Percentiles rank a stretch among this genome's conserved stretches.
Conservation (phyloP, 768 basidiomycete species). For the Trametes elegans region DNA sequence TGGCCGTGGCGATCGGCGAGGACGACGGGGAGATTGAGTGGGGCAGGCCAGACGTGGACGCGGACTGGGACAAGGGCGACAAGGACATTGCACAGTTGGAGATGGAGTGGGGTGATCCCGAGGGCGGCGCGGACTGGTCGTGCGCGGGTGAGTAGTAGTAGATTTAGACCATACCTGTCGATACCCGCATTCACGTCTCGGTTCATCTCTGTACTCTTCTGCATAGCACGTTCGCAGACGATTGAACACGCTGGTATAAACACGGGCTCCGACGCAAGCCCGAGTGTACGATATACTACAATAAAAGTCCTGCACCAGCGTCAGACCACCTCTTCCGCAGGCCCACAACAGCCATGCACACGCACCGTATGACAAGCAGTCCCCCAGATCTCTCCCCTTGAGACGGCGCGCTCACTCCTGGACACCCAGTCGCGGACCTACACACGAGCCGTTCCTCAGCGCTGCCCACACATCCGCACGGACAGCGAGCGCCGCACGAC, state of each 20-base stretch:
- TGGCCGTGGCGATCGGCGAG: neutral
- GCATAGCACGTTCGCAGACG: neutral
- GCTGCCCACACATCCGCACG: neutral
- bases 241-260: neutral
- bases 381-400: neutral
- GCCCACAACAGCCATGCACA: neutral
- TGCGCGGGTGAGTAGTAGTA: conserved; percentile 1
- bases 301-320: neutral
- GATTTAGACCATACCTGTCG: neutral
- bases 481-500: no score
- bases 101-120: neutral
- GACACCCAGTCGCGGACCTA: conserved; percentile 13
- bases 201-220: neutral
- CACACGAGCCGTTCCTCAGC: neutral
- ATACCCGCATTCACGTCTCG: no score
- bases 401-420: neutral
- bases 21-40: neutral
- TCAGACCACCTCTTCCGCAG: neutral
- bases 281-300: conserved; percentile 5
- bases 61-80: neutral
- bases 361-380: conserved; percentile 1
- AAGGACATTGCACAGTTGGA: neutral
- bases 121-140: neutral
- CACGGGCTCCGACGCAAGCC: neutral
- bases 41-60: neutral